A percentile compares a stretch with the other conserved stretches of the same genome.
Conservation (phyloP, 192 early-diverging fungal genomes). For the Dissophora globulifera region DNA sequence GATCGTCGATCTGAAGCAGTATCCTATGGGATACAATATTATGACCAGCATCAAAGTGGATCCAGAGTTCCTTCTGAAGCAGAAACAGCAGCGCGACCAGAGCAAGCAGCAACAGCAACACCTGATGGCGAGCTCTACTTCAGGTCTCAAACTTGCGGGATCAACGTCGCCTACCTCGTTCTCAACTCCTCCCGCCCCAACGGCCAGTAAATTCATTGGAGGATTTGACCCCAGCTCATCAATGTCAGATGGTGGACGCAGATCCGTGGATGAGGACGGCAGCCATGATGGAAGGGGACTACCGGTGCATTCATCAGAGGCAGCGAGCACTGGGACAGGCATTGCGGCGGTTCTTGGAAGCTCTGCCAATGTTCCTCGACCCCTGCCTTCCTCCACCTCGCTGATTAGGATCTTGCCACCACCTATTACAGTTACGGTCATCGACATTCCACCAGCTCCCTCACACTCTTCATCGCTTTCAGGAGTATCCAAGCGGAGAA, state of each 20-base stretch:
- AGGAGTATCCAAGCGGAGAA: constrained; percentile 33
- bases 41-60: constrained; percentile 50
- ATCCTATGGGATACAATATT: constrained; percentile 53
- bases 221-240: constrained; percentile 26
- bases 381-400: constrained; percentile 40
- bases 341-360: constrained; percentile 46
- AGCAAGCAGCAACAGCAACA: constrained; percentile 4
- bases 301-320: constrained; percentile 21
- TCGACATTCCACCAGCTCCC: constrained; percentile 49
- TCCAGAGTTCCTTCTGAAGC: constrained; percentile 44
- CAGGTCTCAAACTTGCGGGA: constrained; percentile 22
- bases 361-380: constrained; percentile 24
- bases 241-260: too few species aligned
- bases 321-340: constrained; percentile 34
- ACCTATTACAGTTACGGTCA: constrained; percentile 25
- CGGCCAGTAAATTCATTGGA: constrained; percentile 25
- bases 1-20: constrained; percentile 50
- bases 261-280: constrained; percentile 12
- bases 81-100: constrained; percentile 36
- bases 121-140: constrained; percentile 1
- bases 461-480: constrained; percentile 53
- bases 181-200: not conserved
- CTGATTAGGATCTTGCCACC: constrained; percentile 48
- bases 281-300: not conserved
- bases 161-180: not conserved